Evolutionary conservation across 345 rosid genomes (phyloP).

Genomic region (Lepidium africanum): DNA sequence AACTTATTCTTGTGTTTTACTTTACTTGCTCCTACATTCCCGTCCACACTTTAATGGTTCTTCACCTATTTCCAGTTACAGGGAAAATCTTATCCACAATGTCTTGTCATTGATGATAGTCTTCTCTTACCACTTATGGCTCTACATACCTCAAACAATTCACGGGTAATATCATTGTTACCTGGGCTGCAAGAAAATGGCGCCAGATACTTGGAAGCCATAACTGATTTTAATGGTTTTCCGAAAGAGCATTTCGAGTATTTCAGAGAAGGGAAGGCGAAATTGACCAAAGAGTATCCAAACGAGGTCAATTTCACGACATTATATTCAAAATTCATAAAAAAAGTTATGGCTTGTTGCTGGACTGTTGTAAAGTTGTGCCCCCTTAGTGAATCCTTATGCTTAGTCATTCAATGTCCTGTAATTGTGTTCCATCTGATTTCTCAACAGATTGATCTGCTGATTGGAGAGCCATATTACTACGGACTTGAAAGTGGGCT

Average conservation of each 20-base stretch:
- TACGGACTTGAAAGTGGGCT: slow-evolving; percentile 67
- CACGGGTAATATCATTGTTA: slow-evolving; percentile 53
- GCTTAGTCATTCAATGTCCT: neutral
- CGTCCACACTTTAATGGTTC: neutral
- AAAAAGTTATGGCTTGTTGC: neutral
- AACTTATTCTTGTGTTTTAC: neutral
- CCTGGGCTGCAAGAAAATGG: slow-evolving; percentile 66
- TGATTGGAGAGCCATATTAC: slow-evolving; percentile 86
- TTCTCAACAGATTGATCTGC: slow-evolving; percentile 57
- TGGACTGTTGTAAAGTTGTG: neutral
- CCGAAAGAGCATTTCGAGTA: slow-evolving; percentile 45
- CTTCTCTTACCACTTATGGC: slow-evolving; percentile 50
- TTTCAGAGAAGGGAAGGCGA: slow-evolving; percentile 36
- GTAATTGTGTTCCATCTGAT: neutral
- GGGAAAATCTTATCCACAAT: slow-evolving; percentile 45
- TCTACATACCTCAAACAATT: slow-evolving; percentile 43
- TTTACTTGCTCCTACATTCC: neutral
- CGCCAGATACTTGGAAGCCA: slow-evolving; percentile 47
- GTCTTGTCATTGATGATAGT: slow-evolving; percentile 82
- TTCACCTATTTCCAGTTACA: slow-evolving; percentile 49
- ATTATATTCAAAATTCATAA: neutral
- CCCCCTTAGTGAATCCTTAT: neutral
- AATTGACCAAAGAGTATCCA: slow-evolving; percentile 39
- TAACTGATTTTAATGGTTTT: slow-evolving; percentile 59
- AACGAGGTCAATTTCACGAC: slow-evolving; percentile 37